Percentiles rank a stretch among this genome's conserved stretches.
These are phyloP conservation scores for Tulasnella sp. DNA, from an alignment of 768 basidiomycete genomes.

Conservation along the genomic window DNA sequence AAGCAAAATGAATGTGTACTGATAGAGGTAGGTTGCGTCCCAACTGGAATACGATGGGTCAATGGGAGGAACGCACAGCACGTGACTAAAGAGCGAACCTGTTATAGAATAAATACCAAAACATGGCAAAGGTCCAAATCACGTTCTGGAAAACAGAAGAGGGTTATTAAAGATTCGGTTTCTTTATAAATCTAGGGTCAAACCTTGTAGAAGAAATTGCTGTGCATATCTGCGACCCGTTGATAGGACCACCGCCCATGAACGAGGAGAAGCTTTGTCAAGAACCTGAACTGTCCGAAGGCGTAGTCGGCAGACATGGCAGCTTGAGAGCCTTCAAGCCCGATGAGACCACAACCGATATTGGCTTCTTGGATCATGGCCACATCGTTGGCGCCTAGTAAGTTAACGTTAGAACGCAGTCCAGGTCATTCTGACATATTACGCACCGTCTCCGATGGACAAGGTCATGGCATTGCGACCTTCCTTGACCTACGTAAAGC, in stretches of 20 bases:
- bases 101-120: constrained; percentile 91
- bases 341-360: constrained; percentile 89
- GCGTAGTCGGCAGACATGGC: constrained; percentile 99
- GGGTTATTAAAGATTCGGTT: constrained; percentile 22
- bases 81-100: constrained; percentile 45
- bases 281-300: constrained; percentile 92
- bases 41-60: constrained; percentile 51
- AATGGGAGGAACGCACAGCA: constrained; percentile 21
- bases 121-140: constrained; percentile 89
- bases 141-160: constrained; percentile 55
- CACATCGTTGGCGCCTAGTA: constrained; percentile 82
- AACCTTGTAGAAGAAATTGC: constrained; percentile 98
- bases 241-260: constrained; percentile 98
- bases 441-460: constrained; percentile 81
- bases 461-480: constrained; percentile 94
- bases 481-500: constrained; percentile 71
- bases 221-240: constrained; percentile 93
- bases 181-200: constrained; percentile 28
- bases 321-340: constrained; percentile 94
- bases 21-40: constrained; percentile 90
- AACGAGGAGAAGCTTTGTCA: constrained; percentile 85
- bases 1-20: constrained; percentile 89
- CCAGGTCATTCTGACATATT: neutral
- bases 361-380: constrained; percentile 99
- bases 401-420: neutral